Evolutionary conservation across 108 stramenopile genomes (phyloP), one percentile per base, ranked within the genome.

Genomic region (Cyclostephanos tholiformis): DNA sequence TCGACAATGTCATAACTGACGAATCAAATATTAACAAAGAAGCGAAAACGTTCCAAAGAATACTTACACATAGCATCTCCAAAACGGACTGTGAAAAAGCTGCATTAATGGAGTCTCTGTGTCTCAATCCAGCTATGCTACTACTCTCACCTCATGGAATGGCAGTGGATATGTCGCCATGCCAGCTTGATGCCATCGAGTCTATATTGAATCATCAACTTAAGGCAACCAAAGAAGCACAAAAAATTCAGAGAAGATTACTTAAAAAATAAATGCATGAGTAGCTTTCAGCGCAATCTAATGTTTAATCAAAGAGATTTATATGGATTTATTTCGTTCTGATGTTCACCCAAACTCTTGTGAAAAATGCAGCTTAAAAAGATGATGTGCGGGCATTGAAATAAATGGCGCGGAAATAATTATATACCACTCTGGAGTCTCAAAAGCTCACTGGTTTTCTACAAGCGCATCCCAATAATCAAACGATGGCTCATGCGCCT

Each of bases 81-180:
- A 53, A 6, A 41, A 20, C 44, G 4, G 35, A 59, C 10, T 38
- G 48, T 30, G 35, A 55, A 35, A 53, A 7, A 43, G 56, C 52
- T 7, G 85, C 88, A 20, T 64, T 79, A 46, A 87, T 91, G 86
- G 82, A 88, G 36, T 84, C 91, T 11, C 67, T 91, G 10, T 91
- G 91, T 68, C 71, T 91, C n/a, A 88, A 91, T 63, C 82, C 82
- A 46, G 75, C 80, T 9, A 89, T 89, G 85, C 77, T 91, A 35
- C 56, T 89, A 41, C 77, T 87, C 14, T 85, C 84, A 25, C 63
- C 87, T 16, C 88, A 91, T 71, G 82, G 79, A 11, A 89, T 91
- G 88, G 88, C 91, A 12, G 67, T 89, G 72, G 74, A 87, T 56
- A 65, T 91, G 53, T 91, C 91, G 38, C 91, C 91, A 1, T 83